These are phyloP conservation scores for Ampelomyces quisqualis DNA, from an alignment of 2,329 filamentous ascomycete genomes.

Conservation along the genomic window DNA sequence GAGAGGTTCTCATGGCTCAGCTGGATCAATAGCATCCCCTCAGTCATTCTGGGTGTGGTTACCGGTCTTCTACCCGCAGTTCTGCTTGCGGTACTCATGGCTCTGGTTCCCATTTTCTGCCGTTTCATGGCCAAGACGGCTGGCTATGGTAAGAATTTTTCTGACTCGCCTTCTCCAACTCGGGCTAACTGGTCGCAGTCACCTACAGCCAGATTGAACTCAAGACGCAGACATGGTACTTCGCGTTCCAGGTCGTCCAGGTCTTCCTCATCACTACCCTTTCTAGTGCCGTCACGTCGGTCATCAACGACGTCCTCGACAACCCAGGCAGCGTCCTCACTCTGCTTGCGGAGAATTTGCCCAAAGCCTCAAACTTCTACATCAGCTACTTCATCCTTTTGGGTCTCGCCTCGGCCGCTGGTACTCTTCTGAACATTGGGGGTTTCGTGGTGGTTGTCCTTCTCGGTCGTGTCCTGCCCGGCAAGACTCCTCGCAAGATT, in stretches of 20 bases:
- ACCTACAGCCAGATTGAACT: conserved; percentile 56
- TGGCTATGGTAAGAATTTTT: conserved; percentile 27
- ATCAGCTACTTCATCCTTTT: conserved; percentile 93
- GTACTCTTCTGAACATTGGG: conserved; percentile 69
- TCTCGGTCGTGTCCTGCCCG: conserved; percentile 63
- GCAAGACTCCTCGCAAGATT: conserved; percentile 51
- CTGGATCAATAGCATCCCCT: conserved; percentile 48
- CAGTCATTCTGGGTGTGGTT: conserved; percentile 47
- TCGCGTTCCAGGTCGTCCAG: conserved; percentile 89
- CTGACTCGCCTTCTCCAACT: background rate
- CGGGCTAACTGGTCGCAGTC: conserved; percentile 9
- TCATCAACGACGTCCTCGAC: conserved; percentile 56
- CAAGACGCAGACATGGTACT: conserved; percentile 89
- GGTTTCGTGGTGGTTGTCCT: conserved; percentile 82
- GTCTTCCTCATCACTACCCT: conserved; percentile 88
- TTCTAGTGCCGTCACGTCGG: conserved; percentile 71
- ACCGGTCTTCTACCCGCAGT: conserved; percentile 49
- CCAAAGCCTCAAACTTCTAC: conserved; percentile 90
- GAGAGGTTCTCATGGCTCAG: conserved; percentile 41
- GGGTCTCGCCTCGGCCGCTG: conserved; percentile 52
- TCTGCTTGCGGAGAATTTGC: conserved; percentile 72
- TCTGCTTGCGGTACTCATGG: conserved; percentile 48
- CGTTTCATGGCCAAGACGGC: conserved; percentile 42
- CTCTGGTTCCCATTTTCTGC: conserved; percentile 48
- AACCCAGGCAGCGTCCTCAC: conserved; percentile 62